Evolutionary conservation across 371 early-diverging fungal species (phyloP).

Genomic region (Saksenaea vasiformis): DNA sequence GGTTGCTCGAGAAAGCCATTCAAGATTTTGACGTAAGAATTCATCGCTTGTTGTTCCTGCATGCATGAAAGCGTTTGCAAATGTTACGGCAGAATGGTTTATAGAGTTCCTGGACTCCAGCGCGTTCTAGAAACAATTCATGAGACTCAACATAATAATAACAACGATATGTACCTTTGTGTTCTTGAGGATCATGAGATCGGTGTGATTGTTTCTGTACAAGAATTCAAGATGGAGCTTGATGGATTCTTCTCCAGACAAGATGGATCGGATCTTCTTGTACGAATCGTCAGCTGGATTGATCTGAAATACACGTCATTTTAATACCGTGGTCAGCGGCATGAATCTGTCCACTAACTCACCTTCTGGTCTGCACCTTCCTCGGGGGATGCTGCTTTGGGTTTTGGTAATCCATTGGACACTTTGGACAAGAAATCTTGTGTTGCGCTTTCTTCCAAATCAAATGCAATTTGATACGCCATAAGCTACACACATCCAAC

Average conservation of each 20-base stretch:
- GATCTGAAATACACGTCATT: background rate
- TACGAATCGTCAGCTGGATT: background rate
- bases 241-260: constrained; percentile 88
- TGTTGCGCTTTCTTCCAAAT: constrained; percentile 92
- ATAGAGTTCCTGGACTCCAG: constrained; percentile 92
- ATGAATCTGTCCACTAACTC: background rate
- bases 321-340: background rate
- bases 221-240: constrained; percentile 92
- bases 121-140: constrained; percentile 53
- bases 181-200: constrained; percentile 90
- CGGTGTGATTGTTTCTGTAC: constrained; percentile 92
- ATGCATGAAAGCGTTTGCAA: constrained; percentile 98
- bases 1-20: constrained; percentile 96
- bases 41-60: constrained; percentile 98
- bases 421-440: constrained; percentile 90
- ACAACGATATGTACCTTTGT: constrained; percentile 65
- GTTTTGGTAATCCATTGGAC: constrained; percentile 54
- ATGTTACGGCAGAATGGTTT: constrained; percentile 94
- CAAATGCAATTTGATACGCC: constrained; percentile 98
- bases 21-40: constrained; percentile 96
- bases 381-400: constrained; percentile 26
- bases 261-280: constrained; percentile 71
- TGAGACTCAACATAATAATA: background rate
- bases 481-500: constrained; percentile 55
- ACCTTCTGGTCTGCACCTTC: constrained; percentile 51